Evolutionary conservation across 2,329 filamentous ascomycete genomes (phyloP), one percentile per base, ranked within the genome.

Genomic region (Colletotrichum cereale): DNA sequence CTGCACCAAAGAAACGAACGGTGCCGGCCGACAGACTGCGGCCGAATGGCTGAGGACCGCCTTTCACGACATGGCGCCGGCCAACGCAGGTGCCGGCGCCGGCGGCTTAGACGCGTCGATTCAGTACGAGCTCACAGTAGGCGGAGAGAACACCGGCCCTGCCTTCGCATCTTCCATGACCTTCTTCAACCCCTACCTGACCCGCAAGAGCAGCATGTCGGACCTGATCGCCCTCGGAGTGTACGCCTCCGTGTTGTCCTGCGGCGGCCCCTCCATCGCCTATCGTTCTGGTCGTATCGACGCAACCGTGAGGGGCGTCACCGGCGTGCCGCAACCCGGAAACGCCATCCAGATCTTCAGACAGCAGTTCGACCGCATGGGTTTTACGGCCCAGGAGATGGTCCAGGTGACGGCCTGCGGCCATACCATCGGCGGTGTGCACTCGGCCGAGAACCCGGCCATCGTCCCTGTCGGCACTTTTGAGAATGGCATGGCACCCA

Each of bases 11-110:
- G 84, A 87, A 68, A 84, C 85, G 26, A 84, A 85, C 0, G 87
- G 86, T 0, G 82, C 85, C 2, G 89, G 88, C 56, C 86, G 89
- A 58, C 83, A 87, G 47, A 88, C 87, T 55, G 87, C 89, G 7
- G 88, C 88, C 8, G 88, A 90, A 78, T 91, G 89, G 89, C 79
- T 91, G 52, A 84, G 89, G 40, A 85, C 87, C 3, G 89, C 85
- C 31, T 91, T 91, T 73, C 89, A 91, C 78, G 89, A 91, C 77
- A 89, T 90, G 85, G 82, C 87, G 5, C 88, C 88, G 3, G 85
- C 83, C 38, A 89, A 87, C 75, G 77, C 80, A 16, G 84, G 80
- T 72, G 82, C 80, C 38, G 81, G 82, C 47, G 79, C 78, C 5
- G 89, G 89, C 44, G 89, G 89, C 0, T 72, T 91, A 47, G 89